Evolutionary conservation across 1,284 basidiomycete genomes (phyloP), one percentile per base, ranked within the genome.

Genomic region (Ustilago lituana): DNA sequence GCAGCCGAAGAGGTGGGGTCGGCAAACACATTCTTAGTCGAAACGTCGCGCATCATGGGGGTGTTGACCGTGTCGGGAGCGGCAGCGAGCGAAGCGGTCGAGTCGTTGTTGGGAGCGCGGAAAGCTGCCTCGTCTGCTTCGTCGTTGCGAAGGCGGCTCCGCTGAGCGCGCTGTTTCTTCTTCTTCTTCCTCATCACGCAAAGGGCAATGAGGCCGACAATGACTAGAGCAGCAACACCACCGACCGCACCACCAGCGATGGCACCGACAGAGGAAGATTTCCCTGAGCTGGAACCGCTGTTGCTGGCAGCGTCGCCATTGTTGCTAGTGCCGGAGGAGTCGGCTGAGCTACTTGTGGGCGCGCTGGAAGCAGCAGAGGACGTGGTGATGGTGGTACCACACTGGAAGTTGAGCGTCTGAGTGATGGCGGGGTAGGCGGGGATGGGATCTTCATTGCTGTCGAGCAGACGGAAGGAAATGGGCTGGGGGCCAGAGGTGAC

Each of bases 191-290:
- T 47, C 47, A 39, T 67, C n/a, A 66, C 26, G 50, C 59, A 71
- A 57, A 74, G 67, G n/a, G 47, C 54, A 23, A 67, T 32, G 6
- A 71, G 49, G 19, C 31, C 67, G 44, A 71, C 1, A 27, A 44
- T 32, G 43, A 32, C 31, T 12, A 74, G 47, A 14, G 47, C 72
- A 35, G 44, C 53, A 11, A 71, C 40, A 53, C 72, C 72, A 29
- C 72, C 72, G 15, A 47, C 72, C 5, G 71, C 67, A 43, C 72
- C 72, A 12, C 72, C 72, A 12, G 67, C 72, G 35, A 74, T 71
- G 19, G 72, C 67, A 38, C 72, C 67, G 22, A 60, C 61, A 29
- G 55, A 64, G 36, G 62, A 70, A 14, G 61, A 64, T 9, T 57
- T 57, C 5, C 57, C 54, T 1, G 67, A 71, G 47, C 57, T 46